Evolutionary conservation across 2,329 filamentous ascomycete genomes (phyloP).

Genomic region (Dactylellina cionopaga): DNA sequence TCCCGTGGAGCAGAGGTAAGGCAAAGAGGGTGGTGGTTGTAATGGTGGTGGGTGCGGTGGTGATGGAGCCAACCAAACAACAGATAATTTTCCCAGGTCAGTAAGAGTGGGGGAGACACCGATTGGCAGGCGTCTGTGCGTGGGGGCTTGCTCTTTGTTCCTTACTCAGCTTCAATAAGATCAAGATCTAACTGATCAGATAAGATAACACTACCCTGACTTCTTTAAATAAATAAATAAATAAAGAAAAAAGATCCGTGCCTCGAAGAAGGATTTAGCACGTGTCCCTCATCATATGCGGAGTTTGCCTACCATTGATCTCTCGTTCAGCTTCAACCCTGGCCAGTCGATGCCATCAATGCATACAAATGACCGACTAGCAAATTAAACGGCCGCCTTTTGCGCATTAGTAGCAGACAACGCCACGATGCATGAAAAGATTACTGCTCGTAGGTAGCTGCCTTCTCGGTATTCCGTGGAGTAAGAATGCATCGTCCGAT

Average conservation of each 20-base stretch:
- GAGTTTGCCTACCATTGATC: background rate
- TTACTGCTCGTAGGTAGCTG: background rate
- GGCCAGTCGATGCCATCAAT: too few species aligned
- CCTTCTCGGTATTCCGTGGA: background rate
- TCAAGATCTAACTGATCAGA: constrained; percentile 49
- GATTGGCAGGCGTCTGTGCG: constrained; percentile 13
- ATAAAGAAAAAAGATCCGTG: constrained; percentile 52
- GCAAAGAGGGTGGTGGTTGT: constrained; percentile 13
- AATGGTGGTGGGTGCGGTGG: constrained; percentile 14
- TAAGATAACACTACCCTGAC: constrained; percentile 43
- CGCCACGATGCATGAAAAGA: background rate
- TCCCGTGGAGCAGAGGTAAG: constrained; percentile 1
- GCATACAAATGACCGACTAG: too few species aligned
- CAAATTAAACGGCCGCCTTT: too few species aligned
- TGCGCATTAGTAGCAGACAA: too few species aligned
- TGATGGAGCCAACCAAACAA: constrained; percentile 19
- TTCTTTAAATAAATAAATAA: too few species aligned
- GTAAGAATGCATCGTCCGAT: background rate
- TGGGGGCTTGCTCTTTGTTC: constrained; percentile 36
- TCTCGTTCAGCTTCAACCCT: too few species aligned
- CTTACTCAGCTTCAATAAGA: too few species aligned
- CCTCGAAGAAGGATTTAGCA: constrained; percentile 31
- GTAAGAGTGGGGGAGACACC: constrained; percentile 19
- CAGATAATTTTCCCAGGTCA: constrained; percentile 21
- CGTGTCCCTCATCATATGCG: constrained; percentile 28